phyloP scores from a whole-genome alignment of 768 basidiomycete species.

The Suillus hirtellus region DNA sequence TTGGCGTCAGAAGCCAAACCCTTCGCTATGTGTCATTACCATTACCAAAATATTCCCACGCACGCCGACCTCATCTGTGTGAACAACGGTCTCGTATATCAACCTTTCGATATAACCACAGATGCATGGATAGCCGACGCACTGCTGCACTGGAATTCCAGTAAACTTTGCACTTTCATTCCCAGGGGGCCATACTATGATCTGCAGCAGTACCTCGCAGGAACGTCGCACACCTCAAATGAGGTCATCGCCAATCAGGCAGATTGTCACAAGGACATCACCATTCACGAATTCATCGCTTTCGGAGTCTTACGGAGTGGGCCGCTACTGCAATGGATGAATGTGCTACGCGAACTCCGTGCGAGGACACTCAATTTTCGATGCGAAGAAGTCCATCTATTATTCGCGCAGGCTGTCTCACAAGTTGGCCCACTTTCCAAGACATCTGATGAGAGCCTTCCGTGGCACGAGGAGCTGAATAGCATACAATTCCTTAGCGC shows the following conservation, averaged over 20 bases:
- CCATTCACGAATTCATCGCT: slow-evolving; percentile 45
- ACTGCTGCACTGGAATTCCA: background rate
- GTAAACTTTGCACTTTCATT: slow-evolving; percentile 31
- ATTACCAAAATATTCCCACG: slow-evolving; percentile 16
- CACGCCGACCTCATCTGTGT: slow-evolving; percentile 23
- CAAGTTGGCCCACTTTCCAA: slow-evolving; percentile 39
- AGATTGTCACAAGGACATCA: slow-evolving; percentile 41
- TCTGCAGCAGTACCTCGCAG: slow-evolving; percentile 37
- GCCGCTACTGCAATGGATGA: slow-evolving; percentile 48
- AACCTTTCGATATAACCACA: slow-evolving; percentile 31
- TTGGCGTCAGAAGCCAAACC: slow-evolving; percentile 28
- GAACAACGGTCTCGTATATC: slow-evolving; percentile 36
- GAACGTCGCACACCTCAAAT: slow-evolving; percentile 44
- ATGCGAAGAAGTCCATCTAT: slow-evolving; percentile 39
- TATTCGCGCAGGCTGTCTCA: slow-evolving; percentile 45
- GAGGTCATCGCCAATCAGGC: slow-evolving; percentile 42
- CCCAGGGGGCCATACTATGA: slow-evolving; percentile 32
- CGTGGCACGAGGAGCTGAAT: slow-evolving; percentile 44
- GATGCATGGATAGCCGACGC: slow-evolving; percentile 20
- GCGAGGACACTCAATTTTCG: slow-evolving; percentile 40
- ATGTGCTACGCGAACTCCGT: slow-evolving; percentile 46
- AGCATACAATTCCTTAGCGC: slow-evolving; percentile 35
- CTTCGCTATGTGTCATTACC: slow-evolving; percentile 21
- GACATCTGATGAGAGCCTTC: slow-evolving; percentile 15
- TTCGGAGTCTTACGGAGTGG: slow-evolving; percentile 50